A percentile compares a stretch with the other conserved stretches of the same genome.
These are phyloP conservation scores for Fraxinus platypoda DNA, from an alignment of 305 asterid genomes.

Conservation along the genomic window DNA sequence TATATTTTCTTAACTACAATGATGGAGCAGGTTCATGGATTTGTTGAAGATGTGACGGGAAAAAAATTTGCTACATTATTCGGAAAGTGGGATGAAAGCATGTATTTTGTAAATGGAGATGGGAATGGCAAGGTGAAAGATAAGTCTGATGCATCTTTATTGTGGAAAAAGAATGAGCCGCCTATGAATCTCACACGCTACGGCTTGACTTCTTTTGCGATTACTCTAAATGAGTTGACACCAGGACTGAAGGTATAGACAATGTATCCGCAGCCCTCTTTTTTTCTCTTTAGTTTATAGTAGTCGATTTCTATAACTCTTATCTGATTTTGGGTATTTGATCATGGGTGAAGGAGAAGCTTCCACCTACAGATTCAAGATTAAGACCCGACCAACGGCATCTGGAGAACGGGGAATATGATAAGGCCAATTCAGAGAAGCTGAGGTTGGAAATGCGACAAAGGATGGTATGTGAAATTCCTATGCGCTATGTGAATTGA, in stretches of 20 bases:
- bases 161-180: constrained; percentile 71
- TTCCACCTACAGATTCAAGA: constrained; percentile 98
- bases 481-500: neutral
- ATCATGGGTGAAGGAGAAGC: constrained; percentile 76
- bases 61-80: constrained; percentile 61
- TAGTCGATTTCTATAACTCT: constrained; percentile 30
- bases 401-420: constrained; percentile 90
- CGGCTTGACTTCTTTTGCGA: constrained; percentile 78
- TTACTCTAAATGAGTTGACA: constrained; percentile 78
- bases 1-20: constrained; percentile 17
- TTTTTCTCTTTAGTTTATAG: neutral
- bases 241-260: constrained; percentile 77
- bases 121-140: constrained; percentile 55
- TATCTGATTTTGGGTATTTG: constrained; percentile 51
- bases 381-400: constrained; percentile 90
- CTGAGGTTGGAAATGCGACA: constrained; percentile 84
- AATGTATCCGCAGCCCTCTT: neutral
- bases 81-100: constrained; percentile 93
- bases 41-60: constrained; percentile 69
- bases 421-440: constrained; percentile 85
- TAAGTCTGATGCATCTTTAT: constrained; percentile 44
- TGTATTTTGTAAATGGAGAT: constrained; percentile 64
- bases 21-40: constrained; percentile 73
- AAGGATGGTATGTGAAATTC: constrained; percentile 58
- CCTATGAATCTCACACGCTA: constrained; percentile 69